Evolutionary conservation across 371 early-diverging fungal species (phyloP), one percentile per base, ranked within the genome.

Genomic region (Thermomucor indicae-seudaticae): DNA sequence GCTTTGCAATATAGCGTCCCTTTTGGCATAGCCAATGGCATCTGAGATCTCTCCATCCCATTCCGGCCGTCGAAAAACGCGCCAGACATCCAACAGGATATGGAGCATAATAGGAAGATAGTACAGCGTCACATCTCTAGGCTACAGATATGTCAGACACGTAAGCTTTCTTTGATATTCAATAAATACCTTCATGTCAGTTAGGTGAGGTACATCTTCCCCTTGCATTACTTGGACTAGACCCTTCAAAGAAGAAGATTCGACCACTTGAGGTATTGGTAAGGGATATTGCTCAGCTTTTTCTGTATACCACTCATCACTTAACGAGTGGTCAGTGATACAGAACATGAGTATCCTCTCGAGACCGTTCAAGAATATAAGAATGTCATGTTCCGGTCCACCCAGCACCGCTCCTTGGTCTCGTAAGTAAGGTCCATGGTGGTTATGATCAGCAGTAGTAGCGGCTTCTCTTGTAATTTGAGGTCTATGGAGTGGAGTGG

Each of bases 331-430:
- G 24, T 85, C 82, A 10, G 67, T 63, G 51, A 90, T 52, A 53
- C 85, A 80, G 51, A 80, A 85, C 52, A 78, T 69, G 22, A 86
- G 42, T 29, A 85, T 65, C 38, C 76, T 72, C 59, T 88, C 85
- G 10, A 90, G 51, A 8, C 85, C 86, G 31, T 72, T 65, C 49
- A 88, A 58, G 27, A 86, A 72, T 11, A 79, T 70, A 32, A 85
- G 53, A 25, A 79, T 61, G 41, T 86, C 83, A 45, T 71, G 70
- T 43, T 78, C 81, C 16, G 75, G 62, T 5, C 62, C 56, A 10
- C 63, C 54, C 14, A 47, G 43, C 11, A 56, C 47, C 5, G 59
- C 57, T 20, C 51, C 47, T 24, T 43, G 42, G 41, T 64, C 60
- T 27, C 51, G 53, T 11, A 53, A 22, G 20, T 51, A 56, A 6